These are phyloP conservation scores for Yamadazyma sp. DNA, from an alignment of 1,139 yeast species.

Conservation along the genomic window DNA sequence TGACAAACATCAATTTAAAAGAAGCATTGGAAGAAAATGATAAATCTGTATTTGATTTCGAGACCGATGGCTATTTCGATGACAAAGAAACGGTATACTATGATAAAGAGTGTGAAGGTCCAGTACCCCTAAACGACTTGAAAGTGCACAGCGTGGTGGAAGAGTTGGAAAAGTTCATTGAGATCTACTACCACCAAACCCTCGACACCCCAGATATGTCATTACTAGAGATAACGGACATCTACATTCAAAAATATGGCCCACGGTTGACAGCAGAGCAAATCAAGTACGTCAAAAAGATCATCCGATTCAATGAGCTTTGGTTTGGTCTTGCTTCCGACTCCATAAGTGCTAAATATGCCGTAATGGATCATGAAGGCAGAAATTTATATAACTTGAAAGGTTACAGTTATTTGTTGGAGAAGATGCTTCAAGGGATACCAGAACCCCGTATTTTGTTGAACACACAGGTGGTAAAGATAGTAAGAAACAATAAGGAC, in stretches of 20 bases:
- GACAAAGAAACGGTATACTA: conserved; percentile 47
- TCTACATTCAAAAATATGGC: conserved; percentile 48
- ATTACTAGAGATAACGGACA: conserved; percentile 45
- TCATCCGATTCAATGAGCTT: conserved; percentile 59
- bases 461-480: conserved; percentile 44
- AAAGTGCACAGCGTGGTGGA: conserved; percentile 42
- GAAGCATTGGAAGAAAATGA: conserved; percentile 26
- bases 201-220: conserved; percentile 50
- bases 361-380: conserved; percentile 68
- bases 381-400: conserved; percentile 66
- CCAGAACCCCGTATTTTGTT: conserved; percentile 42
- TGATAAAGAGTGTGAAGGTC: conserved; percentile 45
- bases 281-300: conserved; percentile 47
- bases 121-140: conserved; percentile 24
- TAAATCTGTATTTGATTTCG: conserved; percentile 24
- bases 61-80: conserved; percentile 46
- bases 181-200: conserved; percentile 47
- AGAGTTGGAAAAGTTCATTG: conserved; percentile 63
- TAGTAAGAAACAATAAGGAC: conserved; percentile 27
- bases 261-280: conserved; percentile 53
- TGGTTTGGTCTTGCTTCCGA: conserved; percentile 81
- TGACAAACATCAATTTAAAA: conserved; percentile 54
- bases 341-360: conserved; percentile 63
- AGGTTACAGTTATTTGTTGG: conserved; percentile 55
- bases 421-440: conserved; percentile 40